phyloP scores from a whole-genome alignment of 371 early-diverging fungal genomes.

The Apophysomyces variabilis region DNA sequence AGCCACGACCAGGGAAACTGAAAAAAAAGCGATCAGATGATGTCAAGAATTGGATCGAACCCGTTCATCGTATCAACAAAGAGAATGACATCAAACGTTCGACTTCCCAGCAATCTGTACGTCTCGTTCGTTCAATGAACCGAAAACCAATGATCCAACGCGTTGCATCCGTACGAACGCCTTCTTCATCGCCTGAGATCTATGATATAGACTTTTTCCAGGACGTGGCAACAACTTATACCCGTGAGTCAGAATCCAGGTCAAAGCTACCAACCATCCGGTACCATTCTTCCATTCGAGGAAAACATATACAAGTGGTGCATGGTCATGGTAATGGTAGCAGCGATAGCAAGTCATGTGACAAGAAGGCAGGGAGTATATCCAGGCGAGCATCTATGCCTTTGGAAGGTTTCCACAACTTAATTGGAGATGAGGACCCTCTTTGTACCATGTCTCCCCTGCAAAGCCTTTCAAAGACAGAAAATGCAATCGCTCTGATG shows the following conservation, averaged over 20 bases:
- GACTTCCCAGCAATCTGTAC: slow-evolving; percentile 11
- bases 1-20: slow-evolving; percentile 12
- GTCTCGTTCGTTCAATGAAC: not conserved
- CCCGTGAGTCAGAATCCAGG: slow-evolving; percentile 13
- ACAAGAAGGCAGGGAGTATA: not conserved
- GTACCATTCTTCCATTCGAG: slow-evolving; percentile 43
- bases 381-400: slow-evolving; percentile 3
- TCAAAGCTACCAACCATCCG: slow-evolving; percentile 10
- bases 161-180: not conserved
- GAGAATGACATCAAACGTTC: not conserved
- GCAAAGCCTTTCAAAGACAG: slow-evolving; percentile 19
- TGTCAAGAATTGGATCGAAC: slow-evolving; percentile 46
- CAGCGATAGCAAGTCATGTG: not conserved
- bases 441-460: slow-evolving; percentile 17
- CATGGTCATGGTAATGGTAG: not conserved
- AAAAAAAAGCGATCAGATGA: slow-evolving; percentile 50
- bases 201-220: slow-evolving; percentile 43
- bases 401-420: not conserved
- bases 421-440: not conserved
- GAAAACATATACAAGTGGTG: slow-evolving; percentile 29
- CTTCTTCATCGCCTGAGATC: slow-evolving; percentile 25
- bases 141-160: slow-evolving; percentile 22
- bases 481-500: slow-evolving; percentile 11
- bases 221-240: slow-evolving; percentile 29
- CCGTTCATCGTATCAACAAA: not conserved